Base-by-base conservation (phyloP, 139 green algal species). In the Picochlorum costavermella region DNA sequence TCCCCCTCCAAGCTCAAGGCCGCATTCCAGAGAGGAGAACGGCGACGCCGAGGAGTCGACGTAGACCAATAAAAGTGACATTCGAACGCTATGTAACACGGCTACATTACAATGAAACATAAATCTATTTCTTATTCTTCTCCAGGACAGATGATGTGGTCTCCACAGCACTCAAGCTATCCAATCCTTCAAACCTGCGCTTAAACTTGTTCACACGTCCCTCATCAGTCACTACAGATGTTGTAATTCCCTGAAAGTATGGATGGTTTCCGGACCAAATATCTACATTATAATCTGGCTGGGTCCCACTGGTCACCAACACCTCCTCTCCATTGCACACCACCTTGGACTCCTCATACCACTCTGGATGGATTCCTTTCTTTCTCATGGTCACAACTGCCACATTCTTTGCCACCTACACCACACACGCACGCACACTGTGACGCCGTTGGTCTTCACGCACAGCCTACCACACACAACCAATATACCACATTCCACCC, bases 311-410 rank as follows among this genome's bases (percentile, higher is more conserved):
- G 10, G 90, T 76, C 10, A 71, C 80, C 80, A 98, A 83, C 20
- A 98, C 92, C 75, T 96, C 84, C 72, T 95, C 88, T n/a, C 92
- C 92, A 74, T 97, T 97, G 89, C 92, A 98, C 31, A 92, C 84
- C 6, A 96, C 88, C 81, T 91, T 83, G 33, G 84, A 75, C 66
- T 90, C 81, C 3, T 66, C 46, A 49, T 74, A 73, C 72, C 74
- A 90, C 51, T 87, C 75, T 13, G 84, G 84, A 74, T 91, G 84
- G 46, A 90, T 81, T 58, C 70, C 78, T 72, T 81, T 77, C 76
- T 89, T 91, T 44, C 55, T 40, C 80, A 85, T 87, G 14, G 68
- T 70, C 13, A 73, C 74, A n/a, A 61, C 73, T 10, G 65, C 75
- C 14, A 44, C 75, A 28, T 77, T 75, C 43, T 56, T 68, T 23